phyloP scores from a whole-genome alignment of 1,284 basidiomycete species.

The Puccinia hordei region DNA sequence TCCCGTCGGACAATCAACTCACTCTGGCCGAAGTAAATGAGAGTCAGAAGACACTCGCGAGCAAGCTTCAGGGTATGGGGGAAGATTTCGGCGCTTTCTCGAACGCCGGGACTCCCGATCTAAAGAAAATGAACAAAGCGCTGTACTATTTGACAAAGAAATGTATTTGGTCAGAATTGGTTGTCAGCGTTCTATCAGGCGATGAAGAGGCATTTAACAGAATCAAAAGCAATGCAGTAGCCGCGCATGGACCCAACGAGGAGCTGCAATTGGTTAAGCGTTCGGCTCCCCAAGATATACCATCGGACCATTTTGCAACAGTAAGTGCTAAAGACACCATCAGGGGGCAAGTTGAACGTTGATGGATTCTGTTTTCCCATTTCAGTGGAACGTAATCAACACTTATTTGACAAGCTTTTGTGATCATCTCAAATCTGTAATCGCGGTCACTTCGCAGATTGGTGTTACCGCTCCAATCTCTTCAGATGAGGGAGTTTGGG shows the following conservation, averaged over 20 bases:
- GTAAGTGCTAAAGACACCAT: neutral
- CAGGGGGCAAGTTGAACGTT: neutral
- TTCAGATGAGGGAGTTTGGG: conserved; percentile 43
- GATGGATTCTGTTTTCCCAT: neutral
- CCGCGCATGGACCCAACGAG: neutral
- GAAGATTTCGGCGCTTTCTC: neutral
- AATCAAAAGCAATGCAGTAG: neutral
- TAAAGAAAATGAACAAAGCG: neutral
- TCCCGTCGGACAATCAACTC: neutral
- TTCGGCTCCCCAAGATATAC: conserved; percentile 25
- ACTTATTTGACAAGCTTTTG: conserved; percentile 40
- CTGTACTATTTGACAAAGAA: neutral
- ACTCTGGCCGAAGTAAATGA: conserved; percentile 5
- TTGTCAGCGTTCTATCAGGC: neutral
- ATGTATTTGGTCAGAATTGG: neutral
- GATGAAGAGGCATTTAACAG: conserved; percentile 6
- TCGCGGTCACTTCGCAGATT: conserved; percentile 33
- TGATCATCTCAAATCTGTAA: conserved; percentile 34
- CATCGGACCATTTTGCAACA: conserved; percentile 35
- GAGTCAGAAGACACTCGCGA: conserved; percentile 4
- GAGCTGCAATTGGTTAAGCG: conserved; percentile 18
- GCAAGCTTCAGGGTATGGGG: conserved; percentile 2
- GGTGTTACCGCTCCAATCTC: conserved; percentile 37
- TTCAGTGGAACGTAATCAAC: conserved; percentile 40
- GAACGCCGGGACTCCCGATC: neutral